phyloP scores from a whole-genome alignment of 768 basidiomycete species.

The Tephrocybe sp. region DNA sequence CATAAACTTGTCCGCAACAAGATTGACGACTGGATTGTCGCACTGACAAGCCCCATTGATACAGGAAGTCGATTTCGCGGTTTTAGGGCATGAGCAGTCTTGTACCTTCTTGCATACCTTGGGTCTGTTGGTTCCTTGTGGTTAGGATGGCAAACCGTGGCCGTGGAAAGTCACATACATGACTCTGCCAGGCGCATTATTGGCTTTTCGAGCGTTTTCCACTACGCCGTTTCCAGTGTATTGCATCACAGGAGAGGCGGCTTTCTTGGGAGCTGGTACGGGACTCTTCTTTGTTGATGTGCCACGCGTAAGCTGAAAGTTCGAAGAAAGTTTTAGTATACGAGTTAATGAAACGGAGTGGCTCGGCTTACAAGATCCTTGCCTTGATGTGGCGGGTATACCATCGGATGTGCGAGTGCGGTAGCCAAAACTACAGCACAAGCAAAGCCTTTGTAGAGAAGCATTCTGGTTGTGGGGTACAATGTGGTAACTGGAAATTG shows the following conservation, averaged over 20 bases:
- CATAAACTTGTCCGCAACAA: slow-evolving; percentile 1
- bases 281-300: not conserved
- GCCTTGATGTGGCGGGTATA: too few species aligned
- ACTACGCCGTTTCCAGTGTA: not conserved
- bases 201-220: not conserved
- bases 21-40: slow-evolving; percentile 7
- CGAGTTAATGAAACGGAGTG: too few species aligned
- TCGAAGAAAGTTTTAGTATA: not conserved
- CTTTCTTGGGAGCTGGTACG: not conserved
- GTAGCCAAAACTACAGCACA: too few species aligned
- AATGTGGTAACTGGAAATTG: too few species aligned
- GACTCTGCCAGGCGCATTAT: not conserved
- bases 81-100: slow-evolving; percentile 7
- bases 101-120: not conserved
- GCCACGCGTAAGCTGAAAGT: not conserved
- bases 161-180: not conserved
- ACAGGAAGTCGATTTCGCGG: slow-evolving; percentile 3
- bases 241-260: not conserved
- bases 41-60: slow-evolving; percentile 9
- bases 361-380: too few species aligned
- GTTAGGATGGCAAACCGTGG: not conserved
- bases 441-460: too few species aligned
- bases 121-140: not conserved
- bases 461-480: too few species aligned
- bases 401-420: too few species aligned